Evolutionary conservation across 1,284 basidiomycete species (phyloP).

Genomic region (Cryptococcus sp.): DNA sequence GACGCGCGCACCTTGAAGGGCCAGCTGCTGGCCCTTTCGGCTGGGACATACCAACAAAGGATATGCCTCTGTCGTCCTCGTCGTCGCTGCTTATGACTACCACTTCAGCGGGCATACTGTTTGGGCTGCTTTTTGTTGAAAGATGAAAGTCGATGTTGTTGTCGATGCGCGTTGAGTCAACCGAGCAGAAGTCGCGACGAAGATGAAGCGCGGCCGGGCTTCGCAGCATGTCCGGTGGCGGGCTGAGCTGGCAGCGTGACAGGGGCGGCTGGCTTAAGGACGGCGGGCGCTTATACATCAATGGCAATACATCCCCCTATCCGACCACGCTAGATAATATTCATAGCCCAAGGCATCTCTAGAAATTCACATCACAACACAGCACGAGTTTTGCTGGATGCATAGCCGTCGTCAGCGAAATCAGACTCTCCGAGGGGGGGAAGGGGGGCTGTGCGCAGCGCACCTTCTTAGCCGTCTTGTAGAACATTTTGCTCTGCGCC

Average conservation of each 20-base stretch:
- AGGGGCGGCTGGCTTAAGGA: too few relatives aligned
- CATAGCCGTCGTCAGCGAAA: not conserved
- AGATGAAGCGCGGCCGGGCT: not conserved
- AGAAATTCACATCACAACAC: constrained; percentile 53
- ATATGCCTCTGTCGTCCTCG: constrained; percentile 5
- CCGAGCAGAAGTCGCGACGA: not conserved
- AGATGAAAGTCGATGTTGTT: too few relatives aligned
- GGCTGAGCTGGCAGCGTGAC: not conserved
- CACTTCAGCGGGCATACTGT: constrained; percentile 2
- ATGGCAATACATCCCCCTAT: not conserved
- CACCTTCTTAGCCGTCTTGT: constrained; percentile 90
- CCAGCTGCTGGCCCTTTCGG: too few relatives aligned
- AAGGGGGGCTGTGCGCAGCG: constrained; percentile 21
- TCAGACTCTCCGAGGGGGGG: not conserved
- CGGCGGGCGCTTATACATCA: too few relatives aligned
- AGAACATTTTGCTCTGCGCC: constrained; percentile 89
- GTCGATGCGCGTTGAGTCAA: not conserved
- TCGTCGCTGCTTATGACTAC: constrained; percentile 13
- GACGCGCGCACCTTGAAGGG: constrained; percentile 1
- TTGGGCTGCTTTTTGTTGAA: not conserved
- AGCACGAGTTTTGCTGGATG: constrained; percentile 66
- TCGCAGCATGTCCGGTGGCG: not conserved
- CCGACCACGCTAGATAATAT: not conserved
- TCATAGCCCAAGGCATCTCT: not conserved
- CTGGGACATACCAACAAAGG: constrained; percentile 3